A percentile compares a stretch with the other conserved stretches of the same genome.
These are phyloP conservation scores for Calocera viscosa DNA, from an alignment of 768 basidiomycete species.

Conservation along the genomic window DNA sequence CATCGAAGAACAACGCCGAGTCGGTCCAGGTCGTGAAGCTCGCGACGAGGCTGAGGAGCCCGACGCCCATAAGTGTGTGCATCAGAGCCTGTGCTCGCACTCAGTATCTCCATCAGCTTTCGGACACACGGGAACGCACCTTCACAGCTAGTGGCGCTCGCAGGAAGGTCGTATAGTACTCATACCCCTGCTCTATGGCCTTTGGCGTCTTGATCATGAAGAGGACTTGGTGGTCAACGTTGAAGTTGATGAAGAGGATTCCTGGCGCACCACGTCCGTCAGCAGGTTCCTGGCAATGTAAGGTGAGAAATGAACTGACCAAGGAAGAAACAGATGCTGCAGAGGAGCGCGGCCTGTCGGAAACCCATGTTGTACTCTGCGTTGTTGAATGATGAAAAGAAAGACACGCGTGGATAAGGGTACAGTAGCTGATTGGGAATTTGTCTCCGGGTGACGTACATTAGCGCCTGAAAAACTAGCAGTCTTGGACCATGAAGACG, in stretches of 20 bases:
- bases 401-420: too few relatives aligned
- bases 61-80: slow-evolving; percentile 72
- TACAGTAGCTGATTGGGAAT: too few relatives aligned
- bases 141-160: slow-evolving; percentile 89
- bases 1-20: slow-evolving; percentile 91
- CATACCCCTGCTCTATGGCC: slow-evolving; percentile 60
- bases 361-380: slow-evolving; percentile 56
- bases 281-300: not conserved
- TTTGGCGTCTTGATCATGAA: slow-evolving; percentile 51
- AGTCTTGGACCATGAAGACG: too few relatives aligned
- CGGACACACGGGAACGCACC: slow-evolving; percentile 33
- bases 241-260: slow-evolving; percentile 71
- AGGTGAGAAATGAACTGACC: slow-evolving; percentile 35
- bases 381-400: too few relatives aligned
- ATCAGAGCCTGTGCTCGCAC: slow-evolving; percentile 53
- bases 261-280: slow-evolving; percentile 32
- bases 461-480: too few relatives aligned
- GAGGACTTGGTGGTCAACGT: slow-evolving; percentile 75
- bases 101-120: too few relatives aligned
- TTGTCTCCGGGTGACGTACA: too few relatives aligned
- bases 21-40: slow-evolving; percentile 85
- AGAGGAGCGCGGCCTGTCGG: slow-evolving; percentile 75
- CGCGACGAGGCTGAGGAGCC: slow-evolving; percentile 56
- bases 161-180: slow-evolving; percentile 87
- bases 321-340: slow-evolving; percentile 79